A percentile compares a stretch with the other conserved stretches of the same genome.
Conservation (phyloP, 352 stramenopile species). For the Globisporangium lucens region DNA sequence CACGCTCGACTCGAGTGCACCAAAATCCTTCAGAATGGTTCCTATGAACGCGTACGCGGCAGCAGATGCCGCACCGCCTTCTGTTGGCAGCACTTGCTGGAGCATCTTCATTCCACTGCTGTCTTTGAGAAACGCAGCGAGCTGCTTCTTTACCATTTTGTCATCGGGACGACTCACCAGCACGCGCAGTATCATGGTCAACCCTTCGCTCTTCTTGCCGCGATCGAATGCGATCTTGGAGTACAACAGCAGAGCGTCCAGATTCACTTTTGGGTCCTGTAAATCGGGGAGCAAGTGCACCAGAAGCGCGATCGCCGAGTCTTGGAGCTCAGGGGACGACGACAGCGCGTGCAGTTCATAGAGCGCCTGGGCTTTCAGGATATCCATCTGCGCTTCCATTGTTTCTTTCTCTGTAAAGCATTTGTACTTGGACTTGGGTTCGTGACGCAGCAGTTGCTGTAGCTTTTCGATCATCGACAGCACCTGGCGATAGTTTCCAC, state of each 20-base stretch:
- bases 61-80: constrained; percentile 35
- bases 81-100: constrained; percentile 31
- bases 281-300: constrained; percentile 55
- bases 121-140: constrained; percentile 42
- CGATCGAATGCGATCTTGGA: constrained; percentile 57
- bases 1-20: constrained; percentile 48
- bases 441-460: constrained; percentile 32
- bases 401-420: constrained; percentile 12
- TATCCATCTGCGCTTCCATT: constrained; percentile 47
- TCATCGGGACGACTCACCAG: constrained; percentile 53
- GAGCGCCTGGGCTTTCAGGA: constrained; percentile 45
- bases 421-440: constrained; percentile 18
- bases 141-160: constrained; percentile 41
- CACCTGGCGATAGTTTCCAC: constrained; percentile 21
- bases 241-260: constrained; percentile 70
- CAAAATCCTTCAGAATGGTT: constrained; percentile 72
- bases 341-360: constrained; percentile 29
- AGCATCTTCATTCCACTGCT: constrained; percentile 43
- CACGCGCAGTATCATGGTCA: constrained; percentile 67
- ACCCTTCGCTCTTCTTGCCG: constrained; percentile 51
- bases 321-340: constrained; percentile 36
- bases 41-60: constrained; percentile 71
- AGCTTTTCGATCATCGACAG: constrained; percentile 42
- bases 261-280: constrained; percentile 43
- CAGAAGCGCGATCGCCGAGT: constrained; percentile 53